Evolutionary conservation across 768 basidiomycete genomes (phyloP).

Genomic region (Russula brevipes): DNA sequence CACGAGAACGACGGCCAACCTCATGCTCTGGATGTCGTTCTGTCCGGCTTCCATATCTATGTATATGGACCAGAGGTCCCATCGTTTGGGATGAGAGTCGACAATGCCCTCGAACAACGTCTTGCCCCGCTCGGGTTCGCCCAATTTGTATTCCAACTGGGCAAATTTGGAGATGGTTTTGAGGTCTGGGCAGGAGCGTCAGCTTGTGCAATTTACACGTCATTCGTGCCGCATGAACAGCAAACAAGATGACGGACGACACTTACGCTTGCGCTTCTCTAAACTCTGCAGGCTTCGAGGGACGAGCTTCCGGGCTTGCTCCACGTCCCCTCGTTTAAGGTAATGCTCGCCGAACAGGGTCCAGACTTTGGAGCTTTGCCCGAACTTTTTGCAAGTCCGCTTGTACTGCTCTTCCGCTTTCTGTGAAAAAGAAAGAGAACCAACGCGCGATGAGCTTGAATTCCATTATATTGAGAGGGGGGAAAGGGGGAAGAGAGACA

Average conservation of each 20-base stretch:
- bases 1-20: slow-evolving; percentile 42
- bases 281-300: slow-evolving; percentile 86
- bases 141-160: slow-evolving; percentile 89
- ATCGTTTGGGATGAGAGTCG: slow-evolving; percentile 90
- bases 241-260: background rate
- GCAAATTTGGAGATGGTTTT: slow-evolving; percentile 96
- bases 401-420: slow-evolving; percentile 91
- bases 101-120: slow-evolving; percentile 96
- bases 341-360: slow-evolving; percentile 81
- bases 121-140: slow-evolving; percentile 90
- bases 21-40: slow-evolving; percentile 68
- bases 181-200: slow-evolving; percentile 52
- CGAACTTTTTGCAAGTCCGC: slow-evolving; percentile 89
- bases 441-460: background rate
- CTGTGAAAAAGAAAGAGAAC: slow-evolving; percentile 37
- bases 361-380: slow-evolving; percentile 92
- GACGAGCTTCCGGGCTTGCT: slow-evolving; percentile 79
- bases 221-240: background rate
- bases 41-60: slow-evolving; percentile 92
- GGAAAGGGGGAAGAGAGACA: slow-evolving; percentile 5
- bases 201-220: background rate
- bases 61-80: slow-evolving; percentile 95
- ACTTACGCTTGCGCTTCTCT: slow-evolving; percentile 89
- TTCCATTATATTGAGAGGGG: too few species aligned
- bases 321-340: slow-evolving; percentile 63